These are phyloP conservation scores for Colletotrichum gigasporum DNA, from an alignment of 2,329 filamentous ascomycete genomes.

Conservation along the genomic window DNA sequence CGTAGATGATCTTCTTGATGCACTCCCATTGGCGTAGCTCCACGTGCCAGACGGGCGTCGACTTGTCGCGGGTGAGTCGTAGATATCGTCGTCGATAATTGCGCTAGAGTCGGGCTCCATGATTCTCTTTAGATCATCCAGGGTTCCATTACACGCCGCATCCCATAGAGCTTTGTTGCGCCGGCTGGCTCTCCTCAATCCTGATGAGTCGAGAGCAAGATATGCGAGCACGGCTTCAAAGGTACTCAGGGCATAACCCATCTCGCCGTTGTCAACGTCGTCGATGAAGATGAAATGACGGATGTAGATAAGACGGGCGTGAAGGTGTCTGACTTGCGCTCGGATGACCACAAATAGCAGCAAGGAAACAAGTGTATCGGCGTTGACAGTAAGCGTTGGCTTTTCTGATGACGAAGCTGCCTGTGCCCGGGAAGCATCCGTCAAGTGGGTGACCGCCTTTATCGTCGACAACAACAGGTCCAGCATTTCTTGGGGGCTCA, in stretches of 20 bases:
- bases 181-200: slow-evolving; percentile 83
- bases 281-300: slow-evolving; percentile 98
- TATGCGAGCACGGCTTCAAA: slow-evolving; percentile 95
- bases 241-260: slow-evolving; percentile 95
- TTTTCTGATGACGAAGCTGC: slow-evolving; percentile 57
- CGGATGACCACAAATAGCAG: slow-evolving; percentile 92
- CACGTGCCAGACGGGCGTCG: slow-evolving; percentile 57
- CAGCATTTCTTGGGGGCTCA: slow-evolving; percentile 90
- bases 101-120: slow-evolving; percentile 75
- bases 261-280: slow-evolving; percentile 94
- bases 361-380: slow-evolving; percentile 91
- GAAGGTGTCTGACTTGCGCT: slow-evolving; percentile 85
- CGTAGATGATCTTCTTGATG: slow-evolving; percentile 53
- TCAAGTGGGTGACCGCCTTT: slow-evolving; percentile 80
- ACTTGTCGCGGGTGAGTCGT: slow-evolving; percentile 50
- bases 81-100: slow-evolving; percentile 54
- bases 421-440: slow-evolving; percentile 58
- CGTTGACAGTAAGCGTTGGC: slow-evolving; percentile 72
- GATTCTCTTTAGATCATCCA: slow-evolving; percentile 79
- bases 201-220: slow-evolving; percentile 82
- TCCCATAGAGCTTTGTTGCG: slow-evolving; percentile 91
- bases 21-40: slow-evolving; percentile 55
- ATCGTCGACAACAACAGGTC: slow-evolving; percentile 81
- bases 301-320: slow-evolving; percentile 92
- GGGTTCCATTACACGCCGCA: slow-evolving; percentile 79